Conservation (phyloP, 352 stramenopile species). For the Globisporangium ultimum region DNA sequence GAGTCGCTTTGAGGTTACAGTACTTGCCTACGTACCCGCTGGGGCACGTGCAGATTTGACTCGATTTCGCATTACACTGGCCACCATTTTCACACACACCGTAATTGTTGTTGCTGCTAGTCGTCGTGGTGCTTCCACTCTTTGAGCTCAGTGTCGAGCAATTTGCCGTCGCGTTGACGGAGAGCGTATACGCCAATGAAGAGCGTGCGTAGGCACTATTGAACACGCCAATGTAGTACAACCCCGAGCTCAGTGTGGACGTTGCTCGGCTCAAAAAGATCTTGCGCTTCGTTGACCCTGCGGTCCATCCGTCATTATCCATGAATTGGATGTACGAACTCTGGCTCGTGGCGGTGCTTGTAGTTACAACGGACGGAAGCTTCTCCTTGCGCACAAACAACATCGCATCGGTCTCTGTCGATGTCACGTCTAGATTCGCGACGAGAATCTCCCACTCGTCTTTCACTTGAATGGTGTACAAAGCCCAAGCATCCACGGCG, state of each 20-base stretch:
- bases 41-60: slow-evolving; percentile 45
- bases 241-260: slow-evolving; percentile 60
- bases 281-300: slow-evolving; percentile 35
- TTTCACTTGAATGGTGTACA: slow-evolving; percentile 57
- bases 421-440: slow-evolving; percentile 32
- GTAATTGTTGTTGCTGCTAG: slow-evolving; percentile 17
- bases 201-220: slow-evolving; percentile 65
- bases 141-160: slow-evolving; percentile 23
- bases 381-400: slow-evolving; percentile 69
- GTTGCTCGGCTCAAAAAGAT: slow-evolving; percentile 51
- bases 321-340: slow-evolving; percentile 47
- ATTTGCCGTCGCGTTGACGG: slow-evolving; percentile 45
- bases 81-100: slow-evolving; percentile 45
- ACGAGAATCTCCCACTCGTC: slow-evolving; percentile 63
- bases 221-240: slow-evolving; percentile 76
- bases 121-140: background rate
- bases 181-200: slow-evolving; percentile 44
- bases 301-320: slow-evolving; percentile 47
- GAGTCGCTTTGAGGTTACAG: slow-evolving; percentile 33
- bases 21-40: slow-evolving; percentile 33
- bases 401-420: slow-evolving; percentile 59
- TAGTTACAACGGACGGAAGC: slow-evolving; percentile 30
- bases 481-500: slow-evolving; percentile 41
- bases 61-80: slow-evolving; percentile 45
- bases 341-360: background rate